Conservation (phyloP, 805 yeast genomes). For the Saturnispora quitensis region DNA sequence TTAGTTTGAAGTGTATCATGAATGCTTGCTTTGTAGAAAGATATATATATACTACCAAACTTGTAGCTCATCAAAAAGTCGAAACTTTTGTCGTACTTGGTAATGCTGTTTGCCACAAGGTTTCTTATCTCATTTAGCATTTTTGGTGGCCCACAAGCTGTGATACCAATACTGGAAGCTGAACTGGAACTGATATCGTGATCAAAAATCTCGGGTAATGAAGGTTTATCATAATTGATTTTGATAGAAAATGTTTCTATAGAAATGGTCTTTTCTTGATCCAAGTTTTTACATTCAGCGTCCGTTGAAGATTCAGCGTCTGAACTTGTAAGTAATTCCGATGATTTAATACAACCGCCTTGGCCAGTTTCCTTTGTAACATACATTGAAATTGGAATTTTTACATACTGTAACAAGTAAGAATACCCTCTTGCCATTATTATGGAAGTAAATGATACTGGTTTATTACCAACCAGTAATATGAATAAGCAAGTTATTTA, state of each 20-base stretch:
- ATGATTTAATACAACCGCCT: neutral
- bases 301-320: neutral
- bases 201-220: constrained; percentile 24
- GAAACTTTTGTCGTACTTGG: constrained; percentile 37
- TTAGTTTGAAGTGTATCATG: too few species aligned
- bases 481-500: constrained; percentile 36
- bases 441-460: constrained; percentile 48
- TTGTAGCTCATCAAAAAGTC: constrained; percentile 70
- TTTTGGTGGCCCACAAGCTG: constrained; percentile 38
- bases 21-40: too few species aligned
- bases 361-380: neutral
- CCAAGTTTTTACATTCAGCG: neutral
- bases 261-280: neutral
- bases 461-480: constrained; percentile 35
- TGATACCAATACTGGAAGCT: constrained; percentile 33
- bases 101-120: constrained; percentile 35
- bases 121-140: constrained; percentile 44
- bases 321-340: neutral
- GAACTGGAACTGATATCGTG: constrained; percentile 26
- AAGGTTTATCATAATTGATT: constrained; percentile 29
- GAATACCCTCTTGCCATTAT: constrained; percentile 28
- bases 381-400: neutral
- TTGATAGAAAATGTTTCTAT: constrained; percentile 8
- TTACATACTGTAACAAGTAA: neutral
- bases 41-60: constrained; percentile 38